Percentiles rank a stretch among this genome's conserved stretches.
Evolutionary conservation across 768 basidiomycete genomes (phyloP).

Genomic region (Astraeus odoratus): DNA sequence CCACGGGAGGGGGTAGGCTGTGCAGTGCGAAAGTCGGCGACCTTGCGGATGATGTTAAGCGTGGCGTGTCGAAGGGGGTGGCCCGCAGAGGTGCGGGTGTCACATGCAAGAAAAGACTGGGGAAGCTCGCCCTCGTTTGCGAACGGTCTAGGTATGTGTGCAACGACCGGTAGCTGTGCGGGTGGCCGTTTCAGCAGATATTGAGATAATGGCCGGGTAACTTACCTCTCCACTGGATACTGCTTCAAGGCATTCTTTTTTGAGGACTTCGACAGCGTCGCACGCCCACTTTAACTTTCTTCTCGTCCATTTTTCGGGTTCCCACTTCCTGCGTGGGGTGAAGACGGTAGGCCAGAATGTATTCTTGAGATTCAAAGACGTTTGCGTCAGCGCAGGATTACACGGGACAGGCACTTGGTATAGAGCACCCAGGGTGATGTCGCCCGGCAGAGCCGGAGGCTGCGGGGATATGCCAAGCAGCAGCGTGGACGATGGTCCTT

Average conservation of each 20-base stretch:
- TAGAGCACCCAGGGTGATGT: conserved; percentile 42
- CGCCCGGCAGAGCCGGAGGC: conserved; percentile 45
- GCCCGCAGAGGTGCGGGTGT: conserved; percentile 57
- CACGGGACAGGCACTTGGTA: conserved; percentile 58
- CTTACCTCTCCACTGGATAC: conserved; percentile 53
- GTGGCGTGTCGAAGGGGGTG: conserved; percentile 87
- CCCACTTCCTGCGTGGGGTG: conserved; percentile 61
- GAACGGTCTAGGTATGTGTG: conserved; percentile 56
- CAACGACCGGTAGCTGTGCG: conserved; percentile 65
- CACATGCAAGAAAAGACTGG: conserved; percentile 48
- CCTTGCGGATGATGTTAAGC: conserved; percentile 63
- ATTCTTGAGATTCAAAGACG: conserved; percentile 60
- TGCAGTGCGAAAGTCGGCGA: conserved; percentile 51
- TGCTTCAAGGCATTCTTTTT: conserved; percentile 44
- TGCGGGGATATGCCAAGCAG: conserved; percentile 40
- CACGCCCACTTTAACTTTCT: conserved; percentile 70
- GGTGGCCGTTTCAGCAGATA: background rate
- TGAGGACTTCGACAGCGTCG: conserved; percentile 51
- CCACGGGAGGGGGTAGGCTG: conserved; percentile 1
- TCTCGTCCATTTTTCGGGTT: conserved; percentile 59
- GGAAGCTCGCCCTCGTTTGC: conserved; percentile 22
- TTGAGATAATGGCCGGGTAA: conserved; percentile 2
- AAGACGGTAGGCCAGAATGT: conserved; percentile 84
- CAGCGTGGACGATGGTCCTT: conserved; percentile 39
- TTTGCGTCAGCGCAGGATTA: conserved; percentile 57